phyloP scores from a whole-genome alignment of 2,329 filamentous ascomycete genomes.

The Elsinoe batatas region DNA sequence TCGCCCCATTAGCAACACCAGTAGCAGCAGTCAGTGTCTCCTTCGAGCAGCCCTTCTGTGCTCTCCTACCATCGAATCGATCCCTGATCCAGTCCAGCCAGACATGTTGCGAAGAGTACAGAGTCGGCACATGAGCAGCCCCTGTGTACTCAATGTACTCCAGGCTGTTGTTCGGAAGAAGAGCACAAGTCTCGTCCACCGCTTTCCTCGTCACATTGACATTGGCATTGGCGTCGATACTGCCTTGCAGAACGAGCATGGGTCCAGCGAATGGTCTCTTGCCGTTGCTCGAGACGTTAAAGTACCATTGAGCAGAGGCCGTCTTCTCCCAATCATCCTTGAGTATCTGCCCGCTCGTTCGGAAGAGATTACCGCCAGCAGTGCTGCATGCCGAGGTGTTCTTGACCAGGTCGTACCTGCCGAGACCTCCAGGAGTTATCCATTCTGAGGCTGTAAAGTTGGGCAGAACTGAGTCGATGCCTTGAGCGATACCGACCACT shows the following conservation, averaged over 20 bases:
- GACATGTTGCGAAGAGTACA: slow-evolving; percentile 23
- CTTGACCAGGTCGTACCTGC: slow-evolving; percentile 17
- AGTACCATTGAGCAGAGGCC: slow-evolving; percentile 19
- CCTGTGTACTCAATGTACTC: slow-evolving; percentile 22
- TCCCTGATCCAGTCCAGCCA: slow-evolving; percentile 27
- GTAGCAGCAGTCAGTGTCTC: slow-evolving; percentile 15
- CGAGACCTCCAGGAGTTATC: slow-evolving; percentile 22
- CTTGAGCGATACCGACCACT: slow-evolving; percentile 18
- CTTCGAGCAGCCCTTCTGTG: slow-evolving; percentile 15
- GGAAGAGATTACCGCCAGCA: slow-evolving; percentile 16
- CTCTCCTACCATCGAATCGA: slow-evolving; percentile 19
- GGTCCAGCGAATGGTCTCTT: slow-evolving; percentile 28
- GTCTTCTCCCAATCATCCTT: slow-evolving; percentile 19
- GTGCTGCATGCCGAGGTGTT: slow-evolving; percentile 19
- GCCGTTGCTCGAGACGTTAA: slow-evolving; percentile 23
- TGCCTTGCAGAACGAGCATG: slow-evolving; percentile 31
- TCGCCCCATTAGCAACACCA: slow-evolving; percentile 15
- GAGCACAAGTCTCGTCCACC: slow-evolving; percentile 21
- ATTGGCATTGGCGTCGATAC: slow-evolving; percentile 19
- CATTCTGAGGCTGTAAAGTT: slow-evolving; percentile 22
- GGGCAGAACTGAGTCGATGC: slow-evolving; percentile 21
- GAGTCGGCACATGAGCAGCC: slow-evolving; percentile 24
- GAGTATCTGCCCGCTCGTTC: slow-evolving; percentile 16
- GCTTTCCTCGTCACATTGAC: slow-evolving; percentile 17
- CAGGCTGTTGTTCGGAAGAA: slow-evolving; percentile 18